These are phyloP conservation scores for Colletotrichum sp. DNA, from an alignment of 2,329 filamentous ascomycete species.

Conservation along the genomic window DNA sequence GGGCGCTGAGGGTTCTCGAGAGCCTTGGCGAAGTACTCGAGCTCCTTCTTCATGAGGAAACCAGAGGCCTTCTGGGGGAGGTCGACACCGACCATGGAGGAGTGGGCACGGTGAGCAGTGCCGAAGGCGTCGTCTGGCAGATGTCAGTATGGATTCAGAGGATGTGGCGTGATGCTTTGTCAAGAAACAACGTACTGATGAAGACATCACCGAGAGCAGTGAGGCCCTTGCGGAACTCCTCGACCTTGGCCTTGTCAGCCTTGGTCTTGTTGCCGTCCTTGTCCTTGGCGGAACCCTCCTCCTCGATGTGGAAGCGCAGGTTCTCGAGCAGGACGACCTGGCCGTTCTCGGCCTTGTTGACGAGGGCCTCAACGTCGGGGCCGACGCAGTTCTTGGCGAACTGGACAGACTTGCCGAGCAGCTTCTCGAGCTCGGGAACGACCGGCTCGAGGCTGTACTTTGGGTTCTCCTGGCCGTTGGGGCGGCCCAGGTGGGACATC, in stretches of 20 bases:
- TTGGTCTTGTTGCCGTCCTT: constrained; percentile 96
- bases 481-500: constrained; percentile 98
- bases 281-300: constrained; percentile 96
- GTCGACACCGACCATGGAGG: constrained; percentile 97
- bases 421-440: constrained; percentile 88
- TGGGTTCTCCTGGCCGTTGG: constrained; percentile 84
- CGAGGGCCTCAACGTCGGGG: constrained; percentile 85
- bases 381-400: constrained; percentile 93
- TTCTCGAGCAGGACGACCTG: constrained; percentile 94
- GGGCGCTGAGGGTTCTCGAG: constrained; percentile 92
- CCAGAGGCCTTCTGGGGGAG: constrained; percentile 96
- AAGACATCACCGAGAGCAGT: constrained; percentile 95
- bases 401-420: constrained; percentile 81
- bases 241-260: constrained; percentile 92
- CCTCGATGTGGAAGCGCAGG: constrained; percentile 96
- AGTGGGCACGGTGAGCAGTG: constrained; percentile 97
- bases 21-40: constrained; percentile 98
- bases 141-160: constrained; percentile 22
- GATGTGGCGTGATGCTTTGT: not conserved
- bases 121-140: constrained; percentile 90
- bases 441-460: constrained; percentile 98
- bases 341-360: constrained; percentile 81
- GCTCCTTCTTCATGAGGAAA: constrained; percentile 99
- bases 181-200: constrained; percentile 76
- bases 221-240: constrained; percentile 91